Conservation (phyloP, 768 basidiomycete genomes). For the Kwoniella newhampshirensis region DNA sequence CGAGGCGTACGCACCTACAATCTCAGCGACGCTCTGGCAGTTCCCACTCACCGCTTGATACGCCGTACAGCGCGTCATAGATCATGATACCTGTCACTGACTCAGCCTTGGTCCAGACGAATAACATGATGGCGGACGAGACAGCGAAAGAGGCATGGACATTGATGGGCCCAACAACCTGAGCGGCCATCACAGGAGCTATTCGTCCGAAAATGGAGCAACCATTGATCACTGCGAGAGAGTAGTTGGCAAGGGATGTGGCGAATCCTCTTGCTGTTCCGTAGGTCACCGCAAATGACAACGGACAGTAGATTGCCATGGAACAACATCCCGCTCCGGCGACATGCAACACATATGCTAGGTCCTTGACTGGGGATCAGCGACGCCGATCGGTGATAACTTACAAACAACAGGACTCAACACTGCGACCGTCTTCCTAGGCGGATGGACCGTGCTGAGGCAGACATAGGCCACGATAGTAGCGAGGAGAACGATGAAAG, state of each 20-base stretch:
- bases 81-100: constrained; percentile 19
- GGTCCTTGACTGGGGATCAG: constrained; percentile 63
- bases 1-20: constrained; percentile 27
- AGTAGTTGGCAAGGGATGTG: constrained; percentile 27
- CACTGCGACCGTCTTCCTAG: constrained; percentile 28
- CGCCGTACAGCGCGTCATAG: constrained; percentile 32
- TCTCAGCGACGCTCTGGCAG: neutral
- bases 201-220: constrained; percentile 47
- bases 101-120: constrained; percentile 63
- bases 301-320: constrained; percentile 70
- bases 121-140: constrained; percentile 63
- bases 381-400: constrained; percentile 60
- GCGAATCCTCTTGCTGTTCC: constrained; percentile 21
- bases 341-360: constrained; percentile 63
- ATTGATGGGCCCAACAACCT: constrained; percentile 61
- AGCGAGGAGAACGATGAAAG: constrained; percentile 27
- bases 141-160: constrained; percentile 67
- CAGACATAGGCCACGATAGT: constrained; percentile 21
- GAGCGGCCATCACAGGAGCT: constrained; percentile 42
- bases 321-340: constrained; percentile 62
- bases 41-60: constrained; percentile 24
- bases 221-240: constrained; percentile 46
- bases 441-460: constrained; percentile 26
- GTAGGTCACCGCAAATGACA: constrained; percentile 27
- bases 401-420: constrained; percentile 42